A percentile compares a stretch with the other conserved stretches of the same genome.
These are phyloP conservation scores for Pseudomonodictys pantanalensis DNA, from an alignment of 495 filamentous ascomycete genomes.

Conservation along the genomic window DNA sequence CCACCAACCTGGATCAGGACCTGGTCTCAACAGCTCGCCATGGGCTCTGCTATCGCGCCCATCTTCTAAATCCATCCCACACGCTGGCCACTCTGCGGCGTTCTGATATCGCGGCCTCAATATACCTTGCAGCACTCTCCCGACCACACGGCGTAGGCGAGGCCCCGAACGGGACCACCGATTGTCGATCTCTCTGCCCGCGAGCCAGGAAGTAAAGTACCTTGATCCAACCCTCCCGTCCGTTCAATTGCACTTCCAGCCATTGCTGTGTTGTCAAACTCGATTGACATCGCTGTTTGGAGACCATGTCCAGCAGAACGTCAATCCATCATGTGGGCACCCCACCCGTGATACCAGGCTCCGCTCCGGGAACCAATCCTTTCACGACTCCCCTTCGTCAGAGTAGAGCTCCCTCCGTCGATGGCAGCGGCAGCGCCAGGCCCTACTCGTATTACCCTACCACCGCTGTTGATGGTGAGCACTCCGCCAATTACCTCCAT, in stretches of 20 bases:
- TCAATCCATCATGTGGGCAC: constrained; percentile 19
- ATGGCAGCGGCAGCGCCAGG: constrained; percentile 7
- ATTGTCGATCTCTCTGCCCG: constrained; percentile 7
- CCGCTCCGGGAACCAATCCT: constrained; percentile 25
- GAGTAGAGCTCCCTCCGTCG: constrained; percentile 25
- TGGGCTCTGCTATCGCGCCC: background rate
- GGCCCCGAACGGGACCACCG: background rate
- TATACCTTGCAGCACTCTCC: background rate
- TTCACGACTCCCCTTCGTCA: constrained; percentile 27
- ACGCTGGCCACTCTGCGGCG: background rate
- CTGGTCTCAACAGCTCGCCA: background rate
- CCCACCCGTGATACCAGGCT: too few relatives aligned
- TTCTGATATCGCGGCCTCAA: constrained; percentile 6
- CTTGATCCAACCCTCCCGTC: constrained; percentile 18
- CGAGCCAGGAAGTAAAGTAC: constrained; percentile 12
- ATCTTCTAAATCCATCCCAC: background rate
- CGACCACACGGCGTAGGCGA: background rate
- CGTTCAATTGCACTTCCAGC: constrained; percentile 1
- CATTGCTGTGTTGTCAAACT: background rate
- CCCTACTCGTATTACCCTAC: constrained; percentile 20
- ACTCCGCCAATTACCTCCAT: background rate
- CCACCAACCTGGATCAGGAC: background rate
- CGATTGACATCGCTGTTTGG: background rate
- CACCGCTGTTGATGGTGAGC: constrained; percentile 1
- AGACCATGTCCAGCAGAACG: constrained; percentile 25